These are phyloP conservation scores for Daldinia bambusicola DNA, from an alignment of 495 filamentous ascomycete species.

Conservation along the genomic window DNA sequence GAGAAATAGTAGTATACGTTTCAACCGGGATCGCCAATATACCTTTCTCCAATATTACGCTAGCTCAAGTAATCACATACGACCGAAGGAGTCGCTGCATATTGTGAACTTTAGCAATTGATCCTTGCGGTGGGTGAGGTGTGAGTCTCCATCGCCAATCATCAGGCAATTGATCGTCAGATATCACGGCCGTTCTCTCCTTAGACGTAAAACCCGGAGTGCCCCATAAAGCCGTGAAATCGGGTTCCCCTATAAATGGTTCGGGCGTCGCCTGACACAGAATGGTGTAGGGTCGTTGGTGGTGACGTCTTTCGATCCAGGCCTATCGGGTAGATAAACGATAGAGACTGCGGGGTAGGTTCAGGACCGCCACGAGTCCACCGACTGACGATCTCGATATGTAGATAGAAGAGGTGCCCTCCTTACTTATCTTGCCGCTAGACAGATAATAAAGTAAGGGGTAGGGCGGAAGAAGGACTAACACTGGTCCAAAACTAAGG, in stretches of 20 bases:
- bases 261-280: conserved; percentile 36
- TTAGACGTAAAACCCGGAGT: conserved; percentile 13
- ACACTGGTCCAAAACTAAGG: conserved; percentile 19
- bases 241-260: conserved; percentile 11
- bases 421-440: conserved; percentile 21
- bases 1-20: conserved; percentile 14
- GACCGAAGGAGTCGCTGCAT: conserved; percentile 21
- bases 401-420: conserved; percentile 10
- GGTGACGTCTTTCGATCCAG: conserved; percentile 22
- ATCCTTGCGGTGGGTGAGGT: conserved; percentile 34
- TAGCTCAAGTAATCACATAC: conserved; percentile 16
- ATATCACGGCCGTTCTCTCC: conserved; percentile 13
- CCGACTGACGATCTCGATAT: conserved; percentile 35
- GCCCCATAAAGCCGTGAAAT: conserved; percentile 24
- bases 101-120: conserved; percentile 25
- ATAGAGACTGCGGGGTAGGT: conserved; percentile 35
- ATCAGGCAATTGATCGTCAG: conserved; percentile 34
- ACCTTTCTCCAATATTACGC: conserved; percentile 24
- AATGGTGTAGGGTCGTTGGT: conserved; percentile 31
- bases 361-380: conserved; percentile 18
- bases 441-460: conserved; percentile 19
- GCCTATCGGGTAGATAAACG: conserved; percentile 35
- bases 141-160: conserved; percentile 16
- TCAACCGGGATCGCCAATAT: conserved; percentile 29
- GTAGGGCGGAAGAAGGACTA: conserved; percentile 21